A percentile compares a stretch with the other conserved stretches of the same genome.
phyloP scores from a whole-genome alignment of 1,139 yeast species.

The Hansenula lynferdii region DNA sequence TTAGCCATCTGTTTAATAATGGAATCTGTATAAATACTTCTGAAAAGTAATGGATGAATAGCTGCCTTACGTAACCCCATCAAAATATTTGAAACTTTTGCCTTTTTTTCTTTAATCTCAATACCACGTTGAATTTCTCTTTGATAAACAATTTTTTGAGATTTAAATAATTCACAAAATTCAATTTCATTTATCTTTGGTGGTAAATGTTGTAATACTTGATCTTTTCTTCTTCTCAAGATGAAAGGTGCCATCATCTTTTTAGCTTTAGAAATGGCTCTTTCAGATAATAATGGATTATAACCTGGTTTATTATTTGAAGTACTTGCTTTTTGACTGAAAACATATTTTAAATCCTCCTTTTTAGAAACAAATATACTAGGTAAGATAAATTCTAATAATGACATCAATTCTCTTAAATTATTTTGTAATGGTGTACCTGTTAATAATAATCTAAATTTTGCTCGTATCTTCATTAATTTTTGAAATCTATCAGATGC shows the following conservation, averaged over 20 bases:
- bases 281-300: slow-evolving; percentile 82
- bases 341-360: slow-evolving; percentile 76
- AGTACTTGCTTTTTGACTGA: slow-evolving; percentile 79
- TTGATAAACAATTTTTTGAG: slow-evolving; percentile 59
- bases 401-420: slow-evolving; percentile 80
- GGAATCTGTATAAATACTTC: slow-evolving; percentile 54
- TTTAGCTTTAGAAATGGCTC: slow-evolving; percentile 89
- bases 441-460: slow-evolving; percentile 78
- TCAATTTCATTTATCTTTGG: slow-evolving; percentile 60
- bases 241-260: slow-evolving; percentile 99
- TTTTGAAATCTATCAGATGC: slow-evolving; percentile 81
- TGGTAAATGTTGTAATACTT: slow-evolving; percentile 87
- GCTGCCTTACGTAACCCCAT: slow-evolving; percentile 75
- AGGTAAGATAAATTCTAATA: slow-evolving; percentile 89
- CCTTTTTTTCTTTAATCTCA: slow-evolving; percentile 44
- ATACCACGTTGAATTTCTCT: slow-evolving; percentile 48
- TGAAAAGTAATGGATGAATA: slow-evolving; percentile 67
- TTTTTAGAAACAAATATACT: slow-evolving; percentile 72
- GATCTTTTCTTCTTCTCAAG: slow-evolving; percentile 84
- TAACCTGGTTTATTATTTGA: slow-evolving; percentile 43
- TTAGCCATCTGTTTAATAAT: slow-evolving; percentile 62
- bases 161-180: slow-evolving; percentile 55
- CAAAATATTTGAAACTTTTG: slow-evolving; percentile 45
- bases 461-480: slow-evolving; percentile 76
- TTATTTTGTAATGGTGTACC: slow-evolving; percentile 98